Evolutionary conservation across 129 eudicot genomes (phyloP), one percentile per base, ranked within the genome.

Genomic region (Mikania micrantha): DNA sequence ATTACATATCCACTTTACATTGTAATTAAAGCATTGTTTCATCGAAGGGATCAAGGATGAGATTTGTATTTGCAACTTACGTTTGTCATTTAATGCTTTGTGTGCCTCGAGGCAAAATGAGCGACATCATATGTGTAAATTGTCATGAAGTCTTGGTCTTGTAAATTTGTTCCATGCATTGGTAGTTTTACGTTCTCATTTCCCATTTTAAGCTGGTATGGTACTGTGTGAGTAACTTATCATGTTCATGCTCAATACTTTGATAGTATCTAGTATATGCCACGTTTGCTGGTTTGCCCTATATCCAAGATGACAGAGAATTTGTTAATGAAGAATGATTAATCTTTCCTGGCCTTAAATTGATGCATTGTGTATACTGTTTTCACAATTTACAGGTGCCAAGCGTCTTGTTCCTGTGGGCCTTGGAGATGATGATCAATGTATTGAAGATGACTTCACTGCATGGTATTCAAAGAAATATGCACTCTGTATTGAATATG

Each of bases 351-450:
- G 8, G 47, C 32, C 34, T 2, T 21, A 60, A 41, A 70, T 24
- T 31, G 36, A 36, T 71, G 35, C 27, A 22, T 32, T n/a, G 20
- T 19, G 38, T 44, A 39, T 61, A 48, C 19, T 58, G 28, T 21
- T 15, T 27, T 64, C 22, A 59, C 59, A 35, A 31, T 63, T 45
- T 78, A 77, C 88, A 92, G 98, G 98, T 72, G 96, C 84, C 19
- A 80, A 93, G 72, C 87, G 90, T 38, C 85, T 93, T 66, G 88
- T 93, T 65, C 88, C 90, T 13, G 91, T 93, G 65, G 98, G 98
- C 21, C 85, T 93, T 74, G 98, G 98, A 71, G 98, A 93, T 66
- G 98, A 93, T 84, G 98, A 93, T 77, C 96, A 93, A 48, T 88
- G 98, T 83, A 93, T 93, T 70, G 98, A 93, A 75, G 98, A 93